phyloP scores from a whole-genome alignment of 345 rosid genomes.

The Excoecaria cochinchinensis region DNA sequence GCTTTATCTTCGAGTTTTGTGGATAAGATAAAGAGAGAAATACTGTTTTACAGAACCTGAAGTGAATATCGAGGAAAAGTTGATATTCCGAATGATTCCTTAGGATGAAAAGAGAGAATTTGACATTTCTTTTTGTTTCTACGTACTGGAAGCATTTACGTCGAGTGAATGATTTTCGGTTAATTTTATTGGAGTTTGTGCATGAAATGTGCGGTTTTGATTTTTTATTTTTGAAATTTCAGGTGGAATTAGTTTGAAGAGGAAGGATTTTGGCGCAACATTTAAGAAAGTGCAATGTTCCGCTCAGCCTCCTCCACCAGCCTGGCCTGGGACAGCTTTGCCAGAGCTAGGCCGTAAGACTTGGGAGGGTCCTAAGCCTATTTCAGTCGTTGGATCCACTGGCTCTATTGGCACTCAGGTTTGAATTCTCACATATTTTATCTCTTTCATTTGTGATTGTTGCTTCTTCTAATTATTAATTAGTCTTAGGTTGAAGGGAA shows the following conservation, averaged over 20 bases:
- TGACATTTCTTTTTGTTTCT: not conserved
- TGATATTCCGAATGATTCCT: not conserved
- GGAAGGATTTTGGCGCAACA: slow-evolving; percentile 41
- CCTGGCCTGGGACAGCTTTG: slow-evolving; percentile 94
- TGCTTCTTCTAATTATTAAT: not conserved
- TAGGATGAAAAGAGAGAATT: not conserved
- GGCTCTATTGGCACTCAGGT: slow-evolving; percentile 99
- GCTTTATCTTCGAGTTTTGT: not conserved
- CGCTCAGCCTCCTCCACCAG: slow-evolving; percentile 68
- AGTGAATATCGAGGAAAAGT: not conserved
- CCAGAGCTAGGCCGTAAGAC: slow-evolving; percentile 59
- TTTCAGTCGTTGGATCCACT: slow-evolving; percentile 90
- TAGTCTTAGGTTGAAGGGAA: not conserved
- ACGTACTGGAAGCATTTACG: not conserved
- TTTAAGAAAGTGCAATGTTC: slow-evolving; percentile 64
- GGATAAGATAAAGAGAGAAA: not conserved
- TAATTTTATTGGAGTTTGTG: not conserved
- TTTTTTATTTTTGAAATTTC: slow-evolving; percentile 14
- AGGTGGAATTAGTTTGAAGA: slow-evolving; percentile 62
- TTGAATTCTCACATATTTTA: not conserved
- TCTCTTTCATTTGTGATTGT: not conserved
- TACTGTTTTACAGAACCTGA: not conserved
- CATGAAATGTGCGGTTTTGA: slow-evolving; percentile 8
- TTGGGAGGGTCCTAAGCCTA: slow-evolving; percentile 93
- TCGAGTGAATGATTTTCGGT: not conserved